Percentiles rank a stretch among this genome's conserved stretches.
phyloP scores from a whole-genome alignment of 345 rosid genomes.

The Gossypium raimondii region DNA sequence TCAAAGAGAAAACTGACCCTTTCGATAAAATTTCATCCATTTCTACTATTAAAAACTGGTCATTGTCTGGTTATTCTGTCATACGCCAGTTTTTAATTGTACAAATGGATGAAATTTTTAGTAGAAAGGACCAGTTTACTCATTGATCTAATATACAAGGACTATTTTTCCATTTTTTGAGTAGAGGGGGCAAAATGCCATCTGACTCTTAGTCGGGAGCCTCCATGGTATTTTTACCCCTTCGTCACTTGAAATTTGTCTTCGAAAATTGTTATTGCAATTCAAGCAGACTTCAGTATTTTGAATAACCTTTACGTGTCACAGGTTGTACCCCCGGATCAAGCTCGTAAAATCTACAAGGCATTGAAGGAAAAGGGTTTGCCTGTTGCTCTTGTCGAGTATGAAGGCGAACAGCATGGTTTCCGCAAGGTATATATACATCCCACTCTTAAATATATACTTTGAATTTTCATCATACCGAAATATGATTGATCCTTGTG shows the following conservation, averaged over 20 bases:
- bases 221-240: no score
- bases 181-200: no score
- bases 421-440: constrained; percentile 75
- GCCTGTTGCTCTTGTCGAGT: constrained; percentile 92
- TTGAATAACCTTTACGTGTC: not conserved
- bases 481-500: not conserved
- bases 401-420: constrained; percentile 95
- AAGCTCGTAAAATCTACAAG: constrained; percentile 75
- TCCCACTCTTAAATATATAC: not conserved
- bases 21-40: no score
- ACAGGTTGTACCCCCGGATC: constrained; percentile 89
- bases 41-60: no score
- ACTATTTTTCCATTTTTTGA: no score
- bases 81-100: no score
- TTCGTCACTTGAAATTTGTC: not conserved
- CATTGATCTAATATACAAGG: no score
- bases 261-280: not conserved
- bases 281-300: not conserved
- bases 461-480: not conserved
- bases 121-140: no score
- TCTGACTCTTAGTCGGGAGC: no score
- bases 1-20: no score
- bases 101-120: no score
- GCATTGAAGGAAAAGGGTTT: constrained; percentile 82
- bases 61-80: no score